Percentiles rank a stretch among this genome's conserved stretches.
phyloP scores from a whole-genome alignment of 2,329 filamentous ascomycete genomes.

The Phyllosticta citriasiana region DNA sequence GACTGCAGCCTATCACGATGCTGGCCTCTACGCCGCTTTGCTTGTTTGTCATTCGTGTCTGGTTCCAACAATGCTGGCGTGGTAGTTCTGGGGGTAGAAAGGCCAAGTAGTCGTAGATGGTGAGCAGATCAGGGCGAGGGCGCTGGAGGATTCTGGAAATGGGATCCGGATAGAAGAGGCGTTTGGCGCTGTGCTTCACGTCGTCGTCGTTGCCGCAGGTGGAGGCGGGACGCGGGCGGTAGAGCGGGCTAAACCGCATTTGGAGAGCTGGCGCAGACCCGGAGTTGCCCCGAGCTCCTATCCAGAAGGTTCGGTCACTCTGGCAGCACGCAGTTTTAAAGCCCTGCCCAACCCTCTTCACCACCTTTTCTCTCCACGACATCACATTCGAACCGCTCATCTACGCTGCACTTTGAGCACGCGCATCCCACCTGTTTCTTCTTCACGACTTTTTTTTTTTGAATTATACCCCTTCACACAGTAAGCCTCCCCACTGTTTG shows the following conservation, averaged over 20 bases:
- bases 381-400: background rate
- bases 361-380: constrained; percentile 4
- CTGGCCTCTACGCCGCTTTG: background rate
- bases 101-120: background rate
- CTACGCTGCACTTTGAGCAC: background rate
- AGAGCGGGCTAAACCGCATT: constrained; percentile 1
- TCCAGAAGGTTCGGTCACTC: constrained; percentile 11
- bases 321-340: constrained; percentile 9
- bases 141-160: constrained; percentile 9
- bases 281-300: constrained; percentile 6
- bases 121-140: background rate
- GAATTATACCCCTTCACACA: constrained; percentile 9
- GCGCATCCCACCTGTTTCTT: background rate
- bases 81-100: background rate
- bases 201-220: background rate
- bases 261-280: background rate
- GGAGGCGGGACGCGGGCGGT: constrained; percentile 7
- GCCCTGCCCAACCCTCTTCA: constrained; percentile 4
- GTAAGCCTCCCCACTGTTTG: constrained; percentile 2
- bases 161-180: background rate
- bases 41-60: background rate
- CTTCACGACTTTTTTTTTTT: constrained; percentile 5
- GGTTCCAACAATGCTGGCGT: background rate
- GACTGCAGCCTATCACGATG: background rate
- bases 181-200: background rate